Evolutionary conservation across 306 rosid genomes (phyloP).

Genomic region (Cicer bijugum): DNA sequence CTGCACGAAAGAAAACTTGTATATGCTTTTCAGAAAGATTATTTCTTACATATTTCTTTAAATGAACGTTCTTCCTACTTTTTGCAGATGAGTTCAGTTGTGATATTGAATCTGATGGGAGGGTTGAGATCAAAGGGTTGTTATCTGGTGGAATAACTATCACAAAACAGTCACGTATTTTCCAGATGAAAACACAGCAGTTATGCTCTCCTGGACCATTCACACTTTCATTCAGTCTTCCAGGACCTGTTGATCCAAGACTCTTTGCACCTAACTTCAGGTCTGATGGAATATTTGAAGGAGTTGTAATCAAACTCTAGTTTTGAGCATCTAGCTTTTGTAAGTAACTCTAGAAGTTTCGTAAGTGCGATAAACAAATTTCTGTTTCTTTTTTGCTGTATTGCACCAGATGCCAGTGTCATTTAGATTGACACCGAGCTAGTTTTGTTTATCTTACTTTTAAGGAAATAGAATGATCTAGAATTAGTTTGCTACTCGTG

Average conservation of each 20-base stretch:
- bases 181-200: slow-evolving; percentile 56
- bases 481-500: neutral
- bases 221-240: slow-evolving; percentile 72
- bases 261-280: slow-evolving; percentile 72
- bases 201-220: slow-evolving; percentile 74
- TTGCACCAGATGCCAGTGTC: slow-evolving; percentile 9
- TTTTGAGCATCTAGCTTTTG: slow-evolving; percentile 18
- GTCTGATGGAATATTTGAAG: slow-evolving; percentile 77
- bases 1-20: neutral
- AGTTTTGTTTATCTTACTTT: slow-evolving; percentile 27
- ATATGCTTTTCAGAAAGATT: slow-evolving; percentile 22
- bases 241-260: slow-evolving; percentile 85
- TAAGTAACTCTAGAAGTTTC: slow-evolving; percentile 26
- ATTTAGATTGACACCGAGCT: slow-evolving; percentile 28
- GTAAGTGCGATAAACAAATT: neutral
- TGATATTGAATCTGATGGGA: slow-evolving; percentile 73
- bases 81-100: slow-evolving; percentile 66
- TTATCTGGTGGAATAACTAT: slow-evolving; percentile 61
- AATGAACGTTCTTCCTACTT: slow-evolving; percentile 20
- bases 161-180: slow-evolving; percentile 60
- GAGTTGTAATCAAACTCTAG: slow-evolving; percentile 57
- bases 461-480: slow-evolving; percentile 14
- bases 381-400: neutral
- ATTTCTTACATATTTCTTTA: neutral
- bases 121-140: slow-evolving; percentile 62